Base-by-base conservation (phyloP, 2,329 filamentous ascomycete genomes). In the Pseudogymnoascus sp. region DNA sequence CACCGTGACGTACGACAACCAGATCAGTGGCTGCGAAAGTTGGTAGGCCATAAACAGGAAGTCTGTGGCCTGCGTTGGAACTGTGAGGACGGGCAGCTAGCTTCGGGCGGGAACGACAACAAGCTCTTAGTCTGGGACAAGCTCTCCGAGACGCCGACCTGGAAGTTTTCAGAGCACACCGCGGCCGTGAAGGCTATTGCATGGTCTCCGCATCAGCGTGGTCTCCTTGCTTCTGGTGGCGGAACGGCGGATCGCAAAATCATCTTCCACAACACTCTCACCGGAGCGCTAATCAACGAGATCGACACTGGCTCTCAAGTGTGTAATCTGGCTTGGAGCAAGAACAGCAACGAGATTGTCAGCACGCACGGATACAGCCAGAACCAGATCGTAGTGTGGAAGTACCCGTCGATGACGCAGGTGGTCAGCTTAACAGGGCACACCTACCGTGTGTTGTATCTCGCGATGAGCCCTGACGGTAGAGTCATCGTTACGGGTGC, bases 91-190 rank as follows among this genome's bases (percentile, higher is more conserved):
- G 90, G 92, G 4, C 94, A 99, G 74, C 82, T 99, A 27, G 94
- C 94, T 10, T 96, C 91, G 62, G 94, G 94, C 59, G 94, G 94
- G 5, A 99, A 99, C 74, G 94, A 99, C 78, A 99, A 99, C 78
- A 97, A 97, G 74, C 81, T 99, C 51, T 94, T 97, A 84, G 92
- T 99, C 25, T 99, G 94, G 94, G 94, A 99, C 71, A 95, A 95
- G 73, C 82, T 97, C 63, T 91, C 87, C n/a, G 90, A 95, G 68
- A 90, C 92, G 6, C 94, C 94, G 1, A 81, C 95, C 2, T 96
- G 90, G 81, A 95, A 96, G 69, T 97, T 96, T 75, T 89, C 90
- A 15, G 92, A 97, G 66, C 94, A 99, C 74, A 93, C 89, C 36
- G 94, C 94, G 10, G 94, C 94, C 7, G 94, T 99, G 60, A 99